Evolutionary conservation across 352 stramenopile genomes (phyloP), one percentile per base, ranked within the genome.

Genomic region (Phytophthora pinifolia): DNA sequence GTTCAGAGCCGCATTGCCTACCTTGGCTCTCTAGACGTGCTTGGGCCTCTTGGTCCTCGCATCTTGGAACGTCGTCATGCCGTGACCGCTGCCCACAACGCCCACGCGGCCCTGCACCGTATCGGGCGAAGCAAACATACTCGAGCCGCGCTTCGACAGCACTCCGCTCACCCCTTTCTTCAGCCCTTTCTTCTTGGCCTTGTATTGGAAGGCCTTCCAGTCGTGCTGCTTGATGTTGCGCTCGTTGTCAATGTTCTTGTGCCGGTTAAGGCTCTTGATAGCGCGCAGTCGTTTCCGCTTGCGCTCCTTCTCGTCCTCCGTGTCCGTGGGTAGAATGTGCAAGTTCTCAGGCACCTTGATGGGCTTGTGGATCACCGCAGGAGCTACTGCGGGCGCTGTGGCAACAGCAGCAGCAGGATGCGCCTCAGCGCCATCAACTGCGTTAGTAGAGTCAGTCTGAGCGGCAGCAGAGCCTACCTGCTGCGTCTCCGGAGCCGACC

Each of bases 101-200:
- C 89, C 89, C 7, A 96, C 89, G 32, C 81, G 88, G 10, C 83
- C 84, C 25, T 92, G 59, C 7, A 94, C 77, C 12, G 74, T 86
- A 35, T 94, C 88, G 8, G 89, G 86, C 6, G 86, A 92, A 22
- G 85, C 81, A 71, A 97, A 97, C 67, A 96, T 96, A 61, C 85
- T 96, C 17, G 70, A 86, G 48, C 88, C 88, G 14, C 80, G 80
- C 56, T 84, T 87, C 22, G 82, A 89, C 33, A 90, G 67, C 60
- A 87, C 85, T 29, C 79, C 77, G 39, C 79, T 90, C 9, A 72
- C 70, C 14, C 82, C 83, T 46, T 84, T 75, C 25, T 83, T 81
- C 20, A 78, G 62, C 27, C 86, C 85, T 57, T 88, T 88, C 69
- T 94, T 88, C 38, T 76, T 59, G 12, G 82, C 80, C 52, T 92